phyloP scores from a whole-genome alignment of 139 green algal species.

The Deuterostichococcus epilithicus region DNA sequence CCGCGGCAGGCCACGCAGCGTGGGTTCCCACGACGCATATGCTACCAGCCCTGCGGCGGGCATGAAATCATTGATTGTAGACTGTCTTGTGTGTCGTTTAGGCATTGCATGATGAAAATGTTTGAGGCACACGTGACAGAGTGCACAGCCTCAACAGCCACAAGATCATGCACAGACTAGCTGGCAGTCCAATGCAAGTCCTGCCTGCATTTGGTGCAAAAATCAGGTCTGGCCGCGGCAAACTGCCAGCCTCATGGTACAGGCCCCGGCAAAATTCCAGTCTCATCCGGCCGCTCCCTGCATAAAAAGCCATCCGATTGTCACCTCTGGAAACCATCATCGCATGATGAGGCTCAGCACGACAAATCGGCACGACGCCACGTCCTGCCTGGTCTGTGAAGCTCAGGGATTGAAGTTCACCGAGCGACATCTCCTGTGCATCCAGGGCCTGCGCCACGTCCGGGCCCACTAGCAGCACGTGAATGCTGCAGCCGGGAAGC shows the following conservation, averaged over 20 bases:
- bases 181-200: not conserved
- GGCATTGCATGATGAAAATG: no score
- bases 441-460: not conserved
- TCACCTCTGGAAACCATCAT: no score
- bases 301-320: no score
- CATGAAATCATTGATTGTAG: no score
- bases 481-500: not conserved
- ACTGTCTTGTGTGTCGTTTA: no score
- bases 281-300: not conserved
- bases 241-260: not conserved
- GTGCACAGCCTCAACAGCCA: no score
- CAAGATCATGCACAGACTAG: no score
- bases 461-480: not conserved
- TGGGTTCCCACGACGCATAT: conserved; percentile 17
- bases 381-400: no score
- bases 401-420: not conserved
- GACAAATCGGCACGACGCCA: no score
- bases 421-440: not conserved
- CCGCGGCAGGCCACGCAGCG: conserved; percentile 6
- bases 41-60: conserved; percentile 12
- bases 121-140: no score
- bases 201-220: not conserved
- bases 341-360: no score
- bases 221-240: not conserved
- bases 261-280: not conserved